Conservation (phyloP, 441 rosid species). For the Biscutella auriculata region DNA sequence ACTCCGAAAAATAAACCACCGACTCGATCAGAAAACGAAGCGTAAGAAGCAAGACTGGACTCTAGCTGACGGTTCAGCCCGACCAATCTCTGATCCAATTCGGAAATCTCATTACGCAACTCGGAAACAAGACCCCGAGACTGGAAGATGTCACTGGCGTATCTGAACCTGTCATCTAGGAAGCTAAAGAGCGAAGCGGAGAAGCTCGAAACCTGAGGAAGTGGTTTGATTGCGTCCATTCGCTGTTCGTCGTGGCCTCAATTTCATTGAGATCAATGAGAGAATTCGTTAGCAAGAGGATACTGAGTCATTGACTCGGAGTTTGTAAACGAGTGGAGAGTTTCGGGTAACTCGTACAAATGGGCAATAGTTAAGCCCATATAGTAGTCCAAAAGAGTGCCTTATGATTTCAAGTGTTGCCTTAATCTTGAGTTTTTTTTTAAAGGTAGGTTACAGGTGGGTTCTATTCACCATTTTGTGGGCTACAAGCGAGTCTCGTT, state of each 20-base stretch:
- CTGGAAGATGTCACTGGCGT: slow-evolving; percentile 28
- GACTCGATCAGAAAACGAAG: slow-evolving; percentile 53
- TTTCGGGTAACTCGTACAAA: background rate
- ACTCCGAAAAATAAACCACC: slow-evolving; percentile 28
- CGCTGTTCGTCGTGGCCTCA: slow-evolving; percentile 10
- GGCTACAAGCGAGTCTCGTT: too few species aligned
- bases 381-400: background rate
- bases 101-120: slow-evolving; percentile 41
- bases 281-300: slow-evolving; percentile 9
- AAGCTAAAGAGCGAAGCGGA: slow-evolving; percentile 37
- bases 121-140: slow-evolving; percentile 40
- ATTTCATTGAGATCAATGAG: slow-evolving; percentile 7
- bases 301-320: slow-evolving; percentile 18
- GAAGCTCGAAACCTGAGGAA: slow-evolving; percentile 39
- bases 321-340: slow-evolving; percentile 11
- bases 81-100: slow-evolving; percentile 40
- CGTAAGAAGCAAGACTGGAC: slow-evolving; percentile 39
- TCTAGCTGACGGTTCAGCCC: slow-evolving; percentile 46
- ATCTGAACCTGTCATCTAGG: slow-evolving; percentile 43
- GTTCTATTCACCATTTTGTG: too few species aligned
- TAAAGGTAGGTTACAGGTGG: too few species aligned
- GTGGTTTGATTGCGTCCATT: slow-evolving; percentile 38
- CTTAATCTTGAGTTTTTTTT: too few species aligned
- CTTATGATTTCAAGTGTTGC: too few species aligned
- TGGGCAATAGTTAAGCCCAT: slow-evolving; percentile 14